phyloP scores from a whole-genome alignment of 2,329 filamentous ascomycete species.

The Penicillium crustosum region DNA sequence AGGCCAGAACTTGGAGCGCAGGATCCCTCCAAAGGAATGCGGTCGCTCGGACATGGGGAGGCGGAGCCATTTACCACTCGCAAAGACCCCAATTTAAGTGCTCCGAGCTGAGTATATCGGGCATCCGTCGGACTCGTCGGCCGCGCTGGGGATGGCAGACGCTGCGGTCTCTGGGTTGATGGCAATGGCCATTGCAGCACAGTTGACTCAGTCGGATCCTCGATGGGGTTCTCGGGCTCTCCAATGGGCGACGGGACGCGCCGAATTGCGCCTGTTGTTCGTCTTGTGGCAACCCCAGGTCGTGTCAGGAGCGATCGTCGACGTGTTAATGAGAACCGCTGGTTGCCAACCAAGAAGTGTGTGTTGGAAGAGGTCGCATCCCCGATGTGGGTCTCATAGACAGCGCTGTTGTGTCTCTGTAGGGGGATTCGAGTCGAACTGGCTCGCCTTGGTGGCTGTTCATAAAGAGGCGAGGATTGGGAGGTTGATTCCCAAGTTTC shows the following conservation, averaged over 20 bases:
- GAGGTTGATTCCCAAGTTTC: constrained; percentile 15
- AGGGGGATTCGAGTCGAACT: constrained; percentile 33
- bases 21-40: constrained; percentile 23
- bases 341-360: constrained; percentile 34
- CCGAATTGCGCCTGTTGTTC: constrained; percentile 26
- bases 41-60: constrained; percentile 41
- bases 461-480: constrained; percentile 14
- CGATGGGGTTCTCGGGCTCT: constrained; percentile 18
- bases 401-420: constrained; percentile 24
- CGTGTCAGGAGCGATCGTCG: constrained; percentile 38
- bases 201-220: constrained; percentile 13
- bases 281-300: constrained; percentile 39
- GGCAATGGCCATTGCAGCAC: constrained; percentile 25
- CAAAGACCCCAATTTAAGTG: constrained; percentile 42
- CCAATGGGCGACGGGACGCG: constrained; percentile 27
- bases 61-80: constrained; percentile 41
- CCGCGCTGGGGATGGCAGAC: constrained; percentile 14
- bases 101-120: constrained; percentile 43
- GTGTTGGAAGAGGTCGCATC: constrained; percentile 35
- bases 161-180: constrained; percentile 13
- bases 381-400: constrained; percentile 21
- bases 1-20: constrained; percentile 16
- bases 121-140: constrained; percentile 31
- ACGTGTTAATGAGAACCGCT: constrained; percentile 39
- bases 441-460: constrained; percentile 29